These are phyloP conservation scores for Aphanomyces stellatus DNA, from an alignment of 352 stramenopile genomes.

Conservation along the genomic window DNA sequence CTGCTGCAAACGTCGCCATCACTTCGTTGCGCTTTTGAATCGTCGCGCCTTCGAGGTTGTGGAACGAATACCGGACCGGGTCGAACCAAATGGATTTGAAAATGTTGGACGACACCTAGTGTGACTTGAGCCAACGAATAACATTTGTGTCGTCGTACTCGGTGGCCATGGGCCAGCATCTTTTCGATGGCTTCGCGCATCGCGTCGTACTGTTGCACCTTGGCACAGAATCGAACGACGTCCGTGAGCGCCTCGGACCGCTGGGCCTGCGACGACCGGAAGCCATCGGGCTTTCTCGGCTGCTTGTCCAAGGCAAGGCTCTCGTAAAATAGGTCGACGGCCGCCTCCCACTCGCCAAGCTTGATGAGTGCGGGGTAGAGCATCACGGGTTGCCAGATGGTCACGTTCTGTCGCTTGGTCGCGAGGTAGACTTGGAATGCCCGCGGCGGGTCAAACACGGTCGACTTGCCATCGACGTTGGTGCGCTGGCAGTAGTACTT, in stretches of 20 bases:
- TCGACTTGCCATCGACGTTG: background rate
- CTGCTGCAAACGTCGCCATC: background rate
- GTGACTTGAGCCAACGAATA: too few species aligned
- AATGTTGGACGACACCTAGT: background rate
- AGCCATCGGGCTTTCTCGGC: background rate
- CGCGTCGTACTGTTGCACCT: conserved; percentile 3
- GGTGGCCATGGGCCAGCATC: background rate
- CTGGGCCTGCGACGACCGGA: background rate
- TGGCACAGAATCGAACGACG: background rate
- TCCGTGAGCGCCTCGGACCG: background rate
- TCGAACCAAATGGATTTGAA: conserved; percentile 16
- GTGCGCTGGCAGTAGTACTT: background rate
- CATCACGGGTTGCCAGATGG: background rate
- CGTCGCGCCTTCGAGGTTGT: conserved; percentile 27
- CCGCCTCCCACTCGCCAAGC: background rate
- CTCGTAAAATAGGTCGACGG: background rate
- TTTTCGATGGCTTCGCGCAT: background rate
- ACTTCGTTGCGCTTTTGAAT: background rate
- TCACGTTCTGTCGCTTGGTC: background rate
- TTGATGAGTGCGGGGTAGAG: conserved; percentile 11
- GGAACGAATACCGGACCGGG: conserved; percentile 32
- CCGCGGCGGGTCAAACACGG: background rate
- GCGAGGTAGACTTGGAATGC: background rate
- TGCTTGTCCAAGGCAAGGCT: background rate
- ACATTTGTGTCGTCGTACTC: background rate